Conservation (phyloP, 2,329 filamentous ascomycete species). For the Coleophoma crateriformis region DNA sequence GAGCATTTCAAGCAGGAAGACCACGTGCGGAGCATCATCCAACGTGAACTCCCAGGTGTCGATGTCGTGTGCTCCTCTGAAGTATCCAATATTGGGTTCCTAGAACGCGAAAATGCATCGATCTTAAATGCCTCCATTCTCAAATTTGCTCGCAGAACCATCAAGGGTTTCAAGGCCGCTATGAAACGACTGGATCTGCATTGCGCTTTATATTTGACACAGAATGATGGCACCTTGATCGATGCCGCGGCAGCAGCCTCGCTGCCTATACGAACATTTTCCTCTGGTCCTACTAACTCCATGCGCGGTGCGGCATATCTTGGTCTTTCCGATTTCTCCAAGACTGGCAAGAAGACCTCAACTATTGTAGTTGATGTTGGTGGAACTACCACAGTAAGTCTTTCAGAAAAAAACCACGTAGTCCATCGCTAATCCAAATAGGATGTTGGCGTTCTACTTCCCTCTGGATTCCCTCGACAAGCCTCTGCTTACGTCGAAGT, state of each 20-base stretch:
- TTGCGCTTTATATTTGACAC: slow-evolving; percentile 42
- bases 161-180: slow-evolving; percentile 46
- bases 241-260: slow-evolving; percentile 43
- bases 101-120: slow-evolving; percentile 58
- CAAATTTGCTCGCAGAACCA: slow-evolving; percentile 47
- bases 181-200: slow-evolving; percentile 42
- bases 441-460: slow-evolving; percentile 47
- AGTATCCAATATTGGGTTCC: slow-evolving; percentile 36
- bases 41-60: slow-evolving; percentile 35
- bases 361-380: slow-evolving; percentile 46
- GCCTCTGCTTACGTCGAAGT: slow-evolving; percentile 50
- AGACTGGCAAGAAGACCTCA: slow-evolving; percentile 10
- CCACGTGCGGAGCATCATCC: slow-evolving; percentile 38
- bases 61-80: slow-evolving; percentile 44
- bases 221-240: slow-evolving; percentile 57
- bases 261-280: slow-evolving; percentile 56
- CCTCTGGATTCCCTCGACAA: slow-evolving; percentile 53
- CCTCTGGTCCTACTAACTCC: slow-evolving; percentile 56
- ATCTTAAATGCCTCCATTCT: slow-evolving; percentile 59
- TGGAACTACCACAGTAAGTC: slow-evolving; percentile 45
- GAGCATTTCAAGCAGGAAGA: slow-evolving; percentile 44
- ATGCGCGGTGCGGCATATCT: slow-evolving; percentile 59
- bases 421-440: background rate
- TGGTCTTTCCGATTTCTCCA: slow-evolving; percentile 5
- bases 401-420: background rate